These are phyloP conservation scores for Mallotus repandus DNA, from an alignment of 441 rosid genomes.

Conservation along the genomic window DNA sequence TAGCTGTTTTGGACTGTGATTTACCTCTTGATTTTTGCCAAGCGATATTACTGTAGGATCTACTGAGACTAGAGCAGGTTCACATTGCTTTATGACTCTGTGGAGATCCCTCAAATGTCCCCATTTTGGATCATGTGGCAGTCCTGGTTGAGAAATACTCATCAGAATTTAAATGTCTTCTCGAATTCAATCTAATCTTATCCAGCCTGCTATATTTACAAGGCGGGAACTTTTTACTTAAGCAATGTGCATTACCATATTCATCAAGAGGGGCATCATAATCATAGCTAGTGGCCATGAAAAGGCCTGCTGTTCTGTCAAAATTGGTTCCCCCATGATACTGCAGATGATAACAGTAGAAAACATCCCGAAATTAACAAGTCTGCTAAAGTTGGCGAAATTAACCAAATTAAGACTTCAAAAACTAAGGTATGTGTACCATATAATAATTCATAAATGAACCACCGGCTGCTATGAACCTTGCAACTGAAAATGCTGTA, in stretches of 20 bases:
- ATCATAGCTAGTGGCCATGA: conserved; percentile 91
- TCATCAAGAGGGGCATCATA: conserved; percentile 96
- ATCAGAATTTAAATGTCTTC: not conserved
- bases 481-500: conserved; percentile 87
- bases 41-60: conserved; percentile 60
- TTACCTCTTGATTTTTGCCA: conserved; percentile 82
- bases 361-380: not conserved
- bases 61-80: conserved; percentile 75
- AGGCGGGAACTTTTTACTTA: not conserved
- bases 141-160: conserved; percentile 39
- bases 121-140: conserved; percentile 87
- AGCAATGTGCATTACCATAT: conserved; percentile 53
- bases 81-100: conserved; percentile 79
- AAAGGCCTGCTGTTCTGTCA: conserved; percentile 93
- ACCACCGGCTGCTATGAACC: conserved; percentile 88
- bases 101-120: conserved; percentile 94
- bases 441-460: conserved; percentile 85
- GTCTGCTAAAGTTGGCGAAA: too few species aligned
- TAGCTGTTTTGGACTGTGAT: not conserved
- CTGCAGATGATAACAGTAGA: conserved; percentile 23
- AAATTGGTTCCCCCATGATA: conserved; percentile 98
- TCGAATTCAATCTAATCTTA: too few species aligned
- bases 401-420: too few species aligned
- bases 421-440: conserved; percentile 37
- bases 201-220: not conserved